These are phyloP conservation scores for Pseudogymnoascus sp. DNA, from an alignment of 2,329 filamentous ascomycete genomes.

Conservation along the genomic window DNA sequence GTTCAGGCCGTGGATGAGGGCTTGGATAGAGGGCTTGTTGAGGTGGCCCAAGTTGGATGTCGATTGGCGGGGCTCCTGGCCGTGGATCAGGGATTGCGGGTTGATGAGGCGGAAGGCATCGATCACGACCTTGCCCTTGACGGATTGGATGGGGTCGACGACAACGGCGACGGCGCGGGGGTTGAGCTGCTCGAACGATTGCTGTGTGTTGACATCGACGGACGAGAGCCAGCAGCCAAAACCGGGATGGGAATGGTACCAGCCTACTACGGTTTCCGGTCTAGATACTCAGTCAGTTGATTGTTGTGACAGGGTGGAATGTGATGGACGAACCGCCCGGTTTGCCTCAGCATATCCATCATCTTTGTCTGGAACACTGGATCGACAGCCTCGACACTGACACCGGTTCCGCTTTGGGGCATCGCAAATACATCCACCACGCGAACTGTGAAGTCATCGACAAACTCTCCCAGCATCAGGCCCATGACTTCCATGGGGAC, in stretches of 20 bases:
- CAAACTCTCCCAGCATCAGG: constrained; percentile 96
- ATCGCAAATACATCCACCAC: constrained; percentile 99
- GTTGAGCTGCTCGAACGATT: constrained; percentile 98
- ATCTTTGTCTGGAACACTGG: constrained; percentile 99
- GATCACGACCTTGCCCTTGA: constrained; percentile 99
- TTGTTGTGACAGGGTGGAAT: constrained; percentile 8
- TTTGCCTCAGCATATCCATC: constrained; percentile 99
- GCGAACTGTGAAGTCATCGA: constrained; percentile 96
- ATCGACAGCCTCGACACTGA: constrained; percentile 96
- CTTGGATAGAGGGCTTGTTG: constrained; percentile 99
- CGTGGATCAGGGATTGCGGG: constrained; percentile 94
- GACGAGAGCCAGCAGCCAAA: constrained; percentile 99
- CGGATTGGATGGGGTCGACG: constrained; percentile 96
- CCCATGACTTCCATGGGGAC: constrained; percentile 99
- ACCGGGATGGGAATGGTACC: constrained; percentile 98
- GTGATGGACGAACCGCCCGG: constrained; percentile 63
- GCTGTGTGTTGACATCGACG: constrained; percentile 98
- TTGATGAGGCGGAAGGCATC: constrained; percentile 98
- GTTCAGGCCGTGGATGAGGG: constrained; percentile 95
- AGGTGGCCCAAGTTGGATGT: constrained; percentile 96
- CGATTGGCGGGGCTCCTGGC: constrained; percentile 93
- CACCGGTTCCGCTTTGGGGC: constrained; percentile 96
- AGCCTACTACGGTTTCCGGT: constrained; percentile 94
- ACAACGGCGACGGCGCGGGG: constrained; percentile 95
- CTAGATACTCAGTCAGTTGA: constrained; percentile 37